Conservation (phyloP, 2,329 filamentous ascomycete species). For the Colletotrichum melonis region DNA sequence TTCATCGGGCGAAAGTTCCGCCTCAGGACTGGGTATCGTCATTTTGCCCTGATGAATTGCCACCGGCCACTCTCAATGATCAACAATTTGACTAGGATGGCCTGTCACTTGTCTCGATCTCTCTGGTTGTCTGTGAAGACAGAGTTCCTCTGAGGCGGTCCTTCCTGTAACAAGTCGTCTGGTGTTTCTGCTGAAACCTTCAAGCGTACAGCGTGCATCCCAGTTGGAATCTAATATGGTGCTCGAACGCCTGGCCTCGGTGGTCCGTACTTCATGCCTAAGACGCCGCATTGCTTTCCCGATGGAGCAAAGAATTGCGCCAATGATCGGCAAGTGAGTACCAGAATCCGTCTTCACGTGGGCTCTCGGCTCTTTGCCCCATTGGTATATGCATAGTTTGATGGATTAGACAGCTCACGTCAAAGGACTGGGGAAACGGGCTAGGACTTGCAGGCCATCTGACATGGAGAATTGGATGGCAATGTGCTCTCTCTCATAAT, state of each 20-base stretch:
- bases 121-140: neutral
- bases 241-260: neutral
- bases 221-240: neutral
- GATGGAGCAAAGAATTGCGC: neutral
- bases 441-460: too few relatives aligned
- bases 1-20: neutral
- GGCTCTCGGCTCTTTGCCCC: conserved; percentile 11
- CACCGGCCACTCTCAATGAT: neutral
- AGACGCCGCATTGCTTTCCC: conserved; percentile 10
- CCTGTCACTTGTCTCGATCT: neutral
- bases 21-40: neutral
- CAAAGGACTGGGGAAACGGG: neutral
- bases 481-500: neutral
- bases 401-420: neutral
- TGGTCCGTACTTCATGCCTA: neutral
- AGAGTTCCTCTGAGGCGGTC: neutral
- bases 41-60: neutral
- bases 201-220: neutral
- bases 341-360: conserved; percentile 16
- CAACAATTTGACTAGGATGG: neutral
- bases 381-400: neutral
- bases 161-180: conserved; percentile 9
- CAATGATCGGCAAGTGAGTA: neutral
- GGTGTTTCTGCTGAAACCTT: conserved; percentile 20
- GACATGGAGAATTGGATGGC: neutral